Evolutionary conservation across 768 basidiomycete species (phyloP).

Genomic region (Boletus barrowsii): DNA sequence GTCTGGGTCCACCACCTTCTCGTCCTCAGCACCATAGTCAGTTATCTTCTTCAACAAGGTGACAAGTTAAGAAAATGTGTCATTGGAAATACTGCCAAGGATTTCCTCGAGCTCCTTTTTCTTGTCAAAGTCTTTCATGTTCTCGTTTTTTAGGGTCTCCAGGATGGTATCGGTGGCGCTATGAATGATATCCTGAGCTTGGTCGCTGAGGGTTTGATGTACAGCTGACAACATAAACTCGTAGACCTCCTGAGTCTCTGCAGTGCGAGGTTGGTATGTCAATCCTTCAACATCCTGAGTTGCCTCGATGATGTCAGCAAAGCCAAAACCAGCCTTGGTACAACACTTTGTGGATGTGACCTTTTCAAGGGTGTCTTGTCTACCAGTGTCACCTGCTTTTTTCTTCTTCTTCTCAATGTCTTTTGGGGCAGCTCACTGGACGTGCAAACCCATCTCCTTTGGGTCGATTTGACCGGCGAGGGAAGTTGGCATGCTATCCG

Average conservation of each 20-base stretch:
- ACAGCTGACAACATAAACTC: slow-evolving; percentile 84
- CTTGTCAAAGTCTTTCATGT: slow-evolving; percentile 94
- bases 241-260: slow-evolving; percentile 93
- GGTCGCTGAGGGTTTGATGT: slow-evolving; percentile 84
- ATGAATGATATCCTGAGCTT: slow-evolving; percentile 92
- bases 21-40: slow-evolving; percentile 90
- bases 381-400: slow-evolving; percentile 55
- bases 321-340: slow-evolving; percentile 68
- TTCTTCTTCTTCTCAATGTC: slow-evolving; percentile 94
- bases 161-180: slow-evolving; percentile 93
- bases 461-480: slow-evolving; percentile 88
- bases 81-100: slow-evolving; percentile 62
- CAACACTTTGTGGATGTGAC: slow-evolving; percentile 53
- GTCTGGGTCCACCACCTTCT: slow-evolving; percentile 72
- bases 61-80: slow-evolving; percentile 82
- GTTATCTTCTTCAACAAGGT: slow-evolving; percentile 91
- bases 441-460: slow-evolving; percentile 91
- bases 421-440: slow-evolving; percentile 76
- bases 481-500: slow-evolving; percentile 93
- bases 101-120: slow-evolving; percentile 87
- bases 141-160: slow-evolving; percentile 84
- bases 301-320: slow-evolving; percentile 90
- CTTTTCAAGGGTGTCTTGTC: slow-evolving; percentile 56
- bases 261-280: slow-evolving; percentile 87
- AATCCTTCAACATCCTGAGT: slow-evolving; percentile 93